Base-by-base conservation (phyloP, 331 rosid genomes). In the Erythrophleum ivorense region DNA sequence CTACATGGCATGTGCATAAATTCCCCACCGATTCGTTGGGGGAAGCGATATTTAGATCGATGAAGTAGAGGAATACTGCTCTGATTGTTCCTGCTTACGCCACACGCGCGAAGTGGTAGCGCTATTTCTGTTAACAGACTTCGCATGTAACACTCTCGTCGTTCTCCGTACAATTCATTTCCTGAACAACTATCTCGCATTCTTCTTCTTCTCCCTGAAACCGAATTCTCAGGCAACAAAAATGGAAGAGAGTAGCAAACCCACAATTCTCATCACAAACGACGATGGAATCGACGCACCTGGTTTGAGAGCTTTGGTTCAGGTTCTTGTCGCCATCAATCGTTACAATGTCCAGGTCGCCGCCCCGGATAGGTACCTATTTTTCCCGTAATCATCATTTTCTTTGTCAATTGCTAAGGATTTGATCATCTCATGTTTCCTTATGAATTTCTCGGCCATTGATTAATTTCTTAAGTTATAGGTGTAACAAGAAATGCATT, bases 271-370 rank as follows among this genome's bases (percentile, higher is more conserved):
- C 86, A 71, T 95, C 13, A 95, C 98, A 29, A 95, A 95, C 86
- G 98, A 95, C 87, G 98, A 95, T 40, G 98, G 97, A 29, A 91
- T 95, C 83, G 92, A 93, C 18, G 97, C 92, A 9, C 92, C 98
- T 2, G 97, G 98, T 9, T 88, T 93, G 29, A 92, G 88, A 78
- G 88, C 95, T 66, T 59, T 95, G 72, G 98, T 95, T 78, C 84
- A 79, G 0, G 92, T 79, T 18, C 90, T 93, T 41, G 93, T 89
- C 75, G 82, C 86, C 84, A 58, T 97, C 75, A 73, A 79, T 62
- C 89, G 76, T 31, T 95, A 86, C 88, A 83, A 82, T 63, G 33
- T 95, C 19, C 92, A 73, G 69, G 96, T 95, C 16, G 93, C 91
- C 81, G 98, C 98, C 15, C 98, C 98, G 6, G 94, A 93, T 78